Conservation (phyloP, 805 yeast genomes). For the Candida palmyrensis region DNA sequence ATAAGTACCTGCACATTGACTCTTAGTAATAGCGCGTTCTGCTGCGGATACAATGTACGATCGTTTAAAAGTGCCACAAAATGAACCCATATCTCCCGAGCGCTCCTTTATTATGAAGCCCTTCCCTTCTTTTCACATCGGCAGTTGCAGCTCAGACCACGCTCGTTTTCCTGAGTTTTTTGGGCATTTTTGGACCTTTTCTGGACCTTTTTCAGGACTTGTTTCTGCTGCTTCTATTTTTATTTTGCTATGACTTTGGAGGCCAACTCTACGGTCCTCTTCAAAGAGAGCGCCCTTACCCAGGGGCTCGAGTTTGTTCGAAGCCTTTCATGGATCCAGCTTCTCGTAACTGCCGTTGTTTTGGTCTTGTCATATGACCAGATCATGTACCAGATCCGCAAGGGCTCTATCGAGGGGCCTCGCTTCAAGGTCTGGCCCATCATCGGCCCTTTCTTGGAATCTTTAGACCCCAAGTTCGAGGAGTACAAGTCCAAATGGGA, state of each 20-base stretch:
- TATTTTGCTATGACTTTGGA: slow-evolving; percentile 1
- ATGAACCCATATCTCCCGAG: not conserved
- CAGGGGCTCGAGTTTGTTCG: slow-evolving; percentile 13
- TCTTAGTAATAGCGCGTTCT: too few species aligned
- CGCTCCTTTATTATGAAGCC: too few species aligned
- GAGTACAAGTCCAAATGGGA: slow-evolving; percentile 92
- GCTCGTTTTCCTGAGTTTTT: not conserved
- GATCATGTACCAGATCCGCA: slow-evolving; percentile 68
- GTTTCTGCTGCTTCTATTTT: too few species aligned
- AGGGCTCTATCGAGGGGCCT: slow-evolving; percentile 92
- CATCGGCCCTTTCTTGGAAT: slow-evolving; percentile 93
- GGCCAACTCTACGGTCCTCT: slow-evolving; percentile 2
- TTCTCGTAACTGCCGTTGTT: slow-evolving; percentile 42
- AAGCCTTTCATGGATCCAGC: slow-evolving; percentile 49
- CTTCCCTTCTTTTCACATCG: not conserved
- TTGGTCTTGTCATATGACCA: slow-evolving; percentile 62
- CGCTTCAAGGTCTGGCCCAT: slow-evolving; percentile 84
- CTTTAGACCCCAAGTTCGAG: slow-evolving; percentile 92
- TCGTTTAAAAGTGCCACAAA: not conserved
- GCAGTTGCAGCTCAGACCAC: not conserved
- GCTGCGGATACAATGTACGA: too few species aligned
- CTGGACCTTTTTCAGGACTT: too few species aligned
- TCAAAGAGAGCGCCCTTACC: slow-evolving; percentile 5
- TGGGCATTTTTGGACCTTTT: not conserved
- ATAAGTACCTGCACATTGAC: too few species aligned